Evolutionary conservation across 2,329 filamentous ascomycete species (phyloP), one percentile per base, ranked within the genome.

Genomic region (Diaporthe helianthi): DNA sequence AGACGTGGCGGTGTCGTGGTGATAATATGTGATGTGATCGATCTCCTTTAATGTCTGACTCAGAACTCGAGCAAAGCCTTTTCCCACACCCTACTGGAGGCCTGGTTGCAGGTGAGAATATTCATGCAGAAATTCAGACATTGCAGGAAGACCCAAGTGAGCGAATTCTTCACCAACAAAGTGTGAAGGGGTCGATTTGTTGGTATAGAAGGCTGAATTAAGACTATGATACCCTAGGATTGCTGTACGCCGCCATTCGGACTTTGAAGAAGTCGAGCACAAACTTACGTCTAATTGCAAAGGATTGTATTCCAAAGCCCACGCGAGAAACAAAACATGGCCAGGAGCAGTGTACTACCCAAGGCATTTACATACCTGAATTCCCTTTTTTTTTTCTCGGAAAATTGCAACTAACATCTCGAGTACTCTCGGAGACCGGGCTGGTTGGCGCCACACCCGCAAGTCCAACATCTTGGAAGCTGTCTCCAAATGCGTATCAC

Each of bases 401-500:
- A 4, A 47, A n/a, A 13, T 5, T 22, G 44, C n/a, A 47, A 19
- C 44, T n/a, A 47, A 46, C 5, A 12, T 46, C 44, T 46, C 10
- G 2, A n/a, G 41, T n/a, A 1, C 10, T 46, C 44, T 4, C n/a
- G 22, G 41, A 12, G 44, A 22, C 44, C 9, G 10, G 44, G 44
- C n/a, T 22, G n/a, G 19, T 46, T 22, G 2, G 3, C n/a, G 22
- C 9, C 6, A n/a, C 1, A 8, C 19, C 19, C 10, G 19, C 19
- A 9, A 22, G 19, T 22, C 19, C 44, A 36, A 36, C 44, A 46
- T 10, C 19, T 46, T 9, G 36, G 36, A 13, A 38, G 36, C 17
- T 9, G 1, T 3, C 4, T n/a, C 8, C 8, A 3, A 46, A 9
- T n/a, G 2, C 19, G 1, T 3, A n/a, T 10, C n/a, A 4, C n/a